phyloP scores from a whole-genome alignment of 1,139 yeast species.

The Eremothecium cymbalariae region DNA sequence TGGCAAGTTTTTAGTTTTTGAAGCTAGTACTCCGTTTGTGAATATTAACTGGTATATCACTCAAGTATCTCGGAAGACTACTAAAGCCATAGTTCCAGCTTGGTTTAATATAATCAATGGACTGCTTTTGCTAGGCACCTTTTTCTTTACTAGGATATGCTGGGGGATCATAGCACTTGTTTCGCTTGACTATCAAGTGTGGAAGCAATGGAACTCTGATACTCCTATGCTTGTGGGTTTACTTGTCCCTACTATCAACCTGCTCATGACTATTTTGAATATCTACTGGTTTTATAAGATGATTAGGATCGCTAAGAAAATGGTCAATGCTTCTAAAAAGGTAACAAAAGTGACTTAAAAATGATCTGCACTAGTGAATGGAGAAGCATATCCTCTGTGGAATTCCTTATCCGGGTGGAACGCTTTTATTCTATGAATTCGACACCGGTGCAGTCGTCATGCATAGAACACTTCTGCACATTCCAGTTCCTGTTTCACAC shows the following conservation, averaged over 20 bases:
- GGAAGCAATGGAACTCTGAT: constrained; percentile 16
- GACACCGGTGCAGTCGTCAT: too few species aligned
- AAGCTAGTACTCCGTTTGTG: constrained; percentile 88
- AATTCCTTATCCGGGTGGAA: too few species aligned
- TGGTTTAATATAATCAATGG: constrained; percentile 62
- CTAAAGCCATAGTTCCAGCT: constrained; percentile 40
- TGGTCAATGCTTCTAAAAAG: constrained; percentile 26
- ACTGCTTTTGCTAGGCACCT: constrained; percentile 53
- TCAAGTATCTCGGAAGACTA: constrained; percentile 49
- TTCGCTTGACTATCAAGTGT: constrained; percentile 31
- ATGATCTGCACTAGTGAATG: too few species aligned
- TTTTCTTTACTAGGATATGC: constrained; percentile 68
- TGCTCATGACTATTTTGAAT: constrained; percentile 59
- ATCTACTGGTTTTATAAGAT: constrained; percentile 64
- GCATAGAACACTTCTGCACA: too few species aligned
- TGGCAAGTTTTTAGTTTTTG: constrained; percentile 78
- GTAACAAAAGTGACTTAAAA: constrained; percentile 10
- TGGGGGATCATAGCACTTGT: constrained; percentile 80
- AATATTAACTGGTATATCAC: constrained; percentile 88
- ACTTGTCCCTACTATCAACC: constrained; percentile 46
- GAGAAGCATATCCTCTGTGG: too few species aligned
- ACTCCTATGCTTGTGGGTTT: constrained; percentile 26
- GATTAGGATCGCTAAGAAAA: constrained; percentile 64
- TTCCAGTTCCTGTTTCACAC: too few species aligned
- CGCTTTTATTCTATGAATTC: too few species aligned